A percentile compares a stretch with the other conserved stretches of the same genome.
phyloP scores from a whole-genome alignment of 371 early-diverging fungal genomes.

The Batkoa obscura region DNA sequence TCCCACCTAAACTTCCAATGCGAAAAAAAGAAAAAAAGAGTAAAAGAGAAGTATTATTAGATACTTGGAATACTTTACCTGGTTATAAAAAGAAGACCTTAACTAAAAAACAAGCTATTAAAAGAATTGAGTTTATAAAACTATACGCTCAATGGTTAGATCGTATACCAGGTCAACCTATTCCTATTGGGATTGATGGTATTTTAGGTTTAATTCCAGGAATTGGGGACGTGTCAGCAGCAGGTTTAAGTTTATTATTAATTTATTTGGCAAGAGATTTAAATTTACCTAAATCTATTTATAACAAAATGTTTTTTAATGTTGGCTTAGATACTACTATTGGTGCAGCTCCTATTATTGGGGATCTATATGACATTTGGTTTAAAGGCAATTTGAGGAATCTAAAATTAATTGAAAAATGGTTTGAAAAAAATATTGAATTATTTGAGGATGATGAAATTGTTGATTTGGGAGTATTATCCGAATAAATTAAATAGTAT shows the following conservation, averaged over 20 bases:
- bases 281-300: not conserved
- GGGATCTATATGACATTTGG: conserved; percentile 9
- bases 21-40: not conserved
- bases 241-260: not conserved
- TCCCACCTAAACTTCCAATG: not conserved
- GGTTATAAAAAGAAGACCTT: not conserved
- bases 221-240: conserved; percentile 7
- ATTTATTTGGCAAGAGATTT: conserved; percentile 3
- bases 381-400: conserved; percentile 10
- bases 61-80: not conserved
- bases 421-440: conserved; percentile 7
- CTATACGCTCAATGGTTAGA: conserved; percentile 4
- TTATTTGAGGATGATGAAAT: conserved; percentile 1
- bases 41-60: not conserved
- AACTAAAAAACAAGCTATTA: not conserved
- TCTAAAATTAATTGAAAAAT: conserved; percentile 5
- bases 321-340: conserved; percentile 5
- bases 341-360: conserved; percentile 7
- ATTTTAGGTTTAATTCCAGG: conserved; percentile 9
- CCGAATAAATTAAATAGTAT: too few species aligned
- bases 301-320: conserved; percentile 5
- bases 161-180: conserved; percentile 6
- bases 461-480: not conserved
- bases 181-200: conserved; percentile 8
- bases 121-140: not conserved